phyloP scores from a whole-genome alignment of 2,329 filamentous ascomycete genomes.

The Dryadomyces sulphureus region DNA sequence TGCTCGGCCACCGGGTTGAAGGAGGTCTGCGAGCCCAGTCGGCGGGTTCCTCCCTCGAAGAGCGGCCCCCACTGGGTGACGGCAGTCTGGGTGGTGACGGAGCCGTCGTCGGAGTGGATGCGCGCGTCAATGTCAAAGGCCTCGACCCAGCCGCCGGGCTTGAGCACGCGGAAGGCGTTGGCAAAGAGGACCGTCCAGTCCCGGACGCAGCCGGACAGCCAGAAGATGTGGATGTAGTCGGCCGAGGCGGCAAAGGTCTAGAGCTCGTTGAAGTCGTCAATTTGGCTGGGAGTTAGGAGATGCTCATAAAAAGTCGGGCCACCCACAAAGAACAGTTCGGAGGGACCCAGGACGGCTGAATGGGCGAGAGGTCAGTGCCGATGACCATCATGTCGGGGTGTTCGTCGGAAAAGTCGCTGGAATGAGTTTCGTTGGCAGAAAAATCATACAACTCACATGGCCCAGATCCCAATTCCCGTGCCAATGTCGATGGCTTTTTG shows the following conservation, averaged over 20 bases:
- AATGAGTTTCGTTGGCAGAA: neutral
- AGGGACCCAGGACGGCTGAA: conserved; percentile 40
- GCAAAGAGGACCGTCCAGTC: conserved; percentile 36
- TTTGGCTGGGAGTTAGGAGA: conserved; percentile 18
- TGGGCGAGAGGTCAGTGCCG: conserved; percentile 42
- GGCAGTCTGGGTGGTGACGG: conserved; percentile 8
- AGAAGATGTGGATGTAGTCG: conserved; percentile 43
- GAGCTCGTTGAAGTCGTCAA: conserved; percentile 43
- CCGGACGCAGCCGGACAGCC: conserved; percentile 34
- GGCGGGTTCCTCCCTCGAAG: conserved; percentile 3
- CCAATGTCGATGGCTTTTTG: conserved; percentile 22
- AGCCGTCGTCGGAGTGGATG: conserved; percentile 14
- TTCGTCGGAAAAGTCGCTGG: conserved; percentile 30
- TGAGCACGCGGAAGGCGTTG: conserved; percentile 31
- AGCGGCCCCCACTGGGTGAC: conserved; percentile 12
- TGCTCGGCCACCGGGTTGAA: neutral
- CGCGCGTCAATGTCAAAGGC: conserved; percentile 9
- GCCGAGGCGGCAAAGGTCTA: conserved; percentile 31
- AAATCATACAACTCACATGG: conserved; percentile 9
- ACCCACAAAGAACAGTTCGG: conserved; percentile 31
- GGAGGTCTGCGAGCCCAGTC: neutral
- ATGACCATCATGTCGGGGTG: conserved; percentile 29
- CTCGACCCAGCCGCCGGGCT: conserved; percentile 30
- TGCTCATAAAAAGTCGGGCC: neutral
- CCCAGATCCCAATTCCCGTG: conserved; percentile 37